Percentiles rank a stretch among this genome's conserved stretches.
These are phyloP conservation scores for Ophiostoma sp. DNA, from an alignment of 2,329 filamentous ascomycete species.

Conservation along the genomic window DNA sequence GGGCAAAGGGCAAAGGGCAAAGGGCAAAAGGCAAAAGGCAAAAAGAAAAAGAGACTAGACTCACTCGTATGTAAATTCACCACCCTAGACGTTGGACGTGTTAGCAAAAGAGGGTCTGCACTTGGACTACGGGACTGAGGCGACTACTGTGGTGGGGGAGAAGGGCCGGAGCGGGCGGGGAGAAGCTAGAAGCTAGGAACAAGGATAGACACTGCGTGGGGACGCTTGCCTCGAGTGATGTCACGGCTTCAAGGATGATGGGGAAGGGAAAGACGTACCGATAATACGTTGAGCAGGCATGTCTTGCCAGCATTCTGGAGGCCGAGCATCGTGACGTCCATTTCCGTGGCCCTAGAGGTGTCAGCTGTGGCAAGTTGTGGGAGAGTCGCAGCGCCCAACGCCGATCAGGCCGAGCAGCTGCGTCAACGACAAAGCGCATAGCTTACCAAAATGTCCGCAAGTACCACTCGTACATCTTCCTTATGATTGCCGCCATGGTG, in stretches of 20 bases:
- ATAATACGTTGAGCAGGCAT: constrained; percentile 84
- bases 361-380: no score
- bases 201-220: constrained; percentile 14
- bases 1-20: no score
- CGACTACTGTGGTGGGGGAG: constrained; percentile 14
- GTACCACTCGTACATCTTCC: constrained; percentile 95
- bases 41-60: constrained; percentile 32
- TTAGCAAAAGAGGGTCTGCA: constrained; percentile 18
- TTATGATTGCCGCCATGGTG: constrained; percentile 83
- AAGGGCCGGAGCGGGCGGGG: constrained; percentile 4
- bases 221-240: not conserved
- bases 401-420: not conserved
- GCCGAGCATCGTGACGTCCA: constrained; percentile 99
- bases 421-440: not conserved
- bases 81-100: constrained; percentile 56
- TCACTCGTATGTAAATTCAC: constrained; percentile 98
- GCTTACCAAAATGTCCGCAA: constrained; percentile 92
- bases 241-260: not conserved
- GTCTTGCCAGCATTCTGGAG: constrained; percentile 98
- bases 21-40: no score
- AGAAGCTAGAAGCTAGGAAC: constrained; percentile 16
- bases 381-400: no score
- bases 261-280: constrained; percentile 57
- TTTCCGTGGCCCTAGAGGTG: constrained; percentile 78
- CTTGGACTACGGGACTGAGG: no score